A percentile compares a stretch with the other conserved stretches of the same genome.
phyloP scores from a whole-genome alignment of 2,329 filamentous ascomycete species.

The Orbilia oligospora region DNA sequence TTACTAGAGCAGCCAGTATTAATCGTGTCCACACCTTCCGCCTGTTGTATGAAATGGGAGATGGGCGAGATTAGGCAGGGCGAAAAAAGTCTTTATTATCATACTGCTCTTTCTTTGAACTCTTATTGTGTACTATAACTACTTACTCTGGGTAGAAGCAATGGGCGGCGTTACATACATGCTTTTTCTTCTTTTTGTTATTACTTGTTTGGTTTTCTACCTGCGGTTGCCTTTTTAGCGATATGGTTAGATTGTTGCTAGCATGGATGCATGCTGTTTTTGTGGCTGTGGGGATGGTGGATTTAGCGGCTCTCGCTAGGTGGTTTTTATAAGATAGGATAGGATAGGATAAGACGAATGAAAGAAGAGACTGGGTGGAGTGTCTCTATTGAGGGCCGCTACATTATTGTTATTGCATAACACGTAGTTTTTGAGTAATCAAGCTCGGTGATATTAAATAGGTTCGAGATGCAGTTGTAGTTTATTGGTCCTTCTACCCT shows the following conservation, averaged over 20 bases:
- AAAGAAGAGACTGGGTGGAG: conserved; percentile 11
- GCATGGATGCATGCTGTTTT: not conserved
- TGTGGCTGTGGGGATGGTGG: not conserved
- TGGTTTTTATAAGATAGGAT: conserved; percentile 9
- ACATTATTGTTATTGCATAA: not conserved
- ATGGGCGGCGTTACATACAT: conserved; percentile 51
- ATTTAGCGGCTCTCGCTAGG: not conserved
- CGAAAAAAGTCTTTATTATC: conserved; percentile 33
- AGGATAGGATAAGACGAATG: conserved; percentile 11
- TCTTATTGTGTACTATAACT: conserved; percentile 37
- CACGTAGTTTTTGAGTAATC: not conserved
- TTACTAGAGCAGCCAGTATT: not conserved
- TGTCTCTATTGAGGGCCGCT: conserved; percentile 9
- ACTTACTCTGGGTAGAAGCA: conserved; percentile 33
- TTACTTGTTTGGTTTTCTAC: conserved; percentile 15
- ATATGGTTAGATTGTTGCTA: conserved; percentile 25
- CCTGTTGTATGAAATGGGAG: not conserved
- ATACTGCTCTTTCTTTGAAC: not conserved
- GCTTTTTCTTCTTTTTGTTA: conserved; percentile 16
- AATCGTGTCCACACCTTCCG: not conserved
- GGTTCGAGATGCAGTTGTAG: too few relatives aligned
- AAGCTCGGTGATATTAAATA: too few relatives aligned
- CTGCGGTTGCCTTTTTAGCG: conserved; percentile 3
- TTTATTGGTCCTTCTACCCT: too few relatives aligned
- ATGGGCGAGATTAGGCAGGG: not conserved